Percentiles rank a stretch among this genome's conserved stretches.
Evolutionary conservation across 129 eudicot genomes (phyloP).

Genomic region (Sambucus nigra): DNA sequence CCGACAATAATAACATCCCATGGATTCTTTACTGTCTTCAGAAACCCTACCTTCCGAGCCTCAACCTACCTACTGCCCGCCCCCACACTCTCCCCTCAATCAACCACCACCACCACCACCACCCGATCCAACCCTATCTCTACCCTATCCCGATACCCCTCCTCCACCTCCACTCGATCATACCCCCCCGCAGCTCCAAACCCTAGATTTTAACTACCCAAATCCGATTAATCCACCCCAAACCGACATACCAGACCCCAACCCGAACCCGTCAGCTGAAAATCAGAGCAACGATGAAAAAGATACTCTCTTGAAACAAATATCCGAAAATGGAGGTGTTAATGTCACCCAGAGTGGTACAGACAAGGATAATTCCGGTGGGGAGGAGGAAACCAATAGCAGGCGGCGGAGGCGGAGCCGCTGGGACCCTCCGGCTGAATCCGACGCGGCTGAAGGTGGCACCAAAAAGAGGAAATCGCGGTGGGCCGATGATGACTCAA

Average conservation of each 20-base stretch:
- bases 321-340: slow-evolving; percentile 30
- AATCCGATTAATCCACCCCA: slow-evolving; percentile 8
- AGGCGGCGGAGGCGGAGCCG: slow-evolving; percentile 51
- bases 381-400: slow-evolving; percentile 36
- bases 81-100: slow-evolving; percentile 9
- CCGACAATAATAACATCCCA: too few species aligned
- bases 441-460: slow-evolving; percentile 22
- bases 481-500: slow-evolving; percentile 82
- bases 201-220: slow-evolving; percentile 14
- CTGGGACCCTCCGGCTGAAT: slow-evolving; percentile 56
- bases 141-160: background rate
- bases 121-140: too few species aligned
- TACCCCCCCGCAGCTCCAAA: slow-evolving; percentile 12
- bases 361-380: slow-evolving; percentile 33
- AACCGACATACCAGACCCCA: slow-evolving; percentile 2
- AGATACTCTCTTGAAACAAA: background rate
- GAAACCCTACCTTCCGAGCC: slow-evolving; percentile 31
- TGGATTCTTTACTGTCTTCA: slow-evolving; percentile 28
- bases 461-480: slow-evolving; percentile 70
- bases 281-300: background rate
- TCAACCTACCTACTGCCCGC: slow-evolving; percentile 8
- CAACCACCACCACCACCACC: slow-evolving; percentile 7
- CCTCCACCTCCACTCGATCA: background rate
- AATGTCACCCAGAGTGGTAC: slow-evolving; percentile 32
- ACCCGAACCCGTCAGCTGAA: background rate